Evolutionary conservation across 208 protist genomes (phyloP).

Genomic region (Tritrichomonas musculus): DNA sequence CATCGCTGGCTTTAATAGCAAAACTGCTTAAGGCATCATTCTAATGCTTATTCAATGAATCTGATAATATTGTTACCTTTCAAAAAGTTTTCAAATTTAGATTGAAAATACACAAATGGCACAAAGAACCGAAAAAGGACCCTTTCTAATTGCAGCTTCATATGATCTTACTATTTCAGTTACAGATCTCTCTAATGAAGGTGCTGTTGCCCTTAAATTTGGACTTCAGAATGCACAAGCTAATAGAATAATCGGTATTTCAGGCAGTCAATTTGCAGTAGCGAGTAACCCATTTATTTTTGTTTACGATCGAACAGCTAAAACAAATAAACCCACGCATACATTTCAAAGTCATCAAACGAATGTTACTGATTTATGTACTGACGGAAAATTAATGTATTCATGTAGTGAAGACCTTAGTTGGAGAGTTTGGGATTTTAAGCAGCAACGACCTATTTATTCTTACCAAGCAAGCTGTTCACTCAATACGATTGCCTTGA

Average conservation of each 20-base stretch:
- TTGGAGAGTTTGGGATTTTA: neutral
- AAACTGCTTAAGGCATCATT: no score
- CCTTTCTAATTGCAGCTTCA: neutral
- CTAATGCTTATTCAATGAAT: no score
- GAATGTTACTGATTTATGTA: slow-evolving; percentile 17
- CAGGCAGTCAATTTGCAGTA: neutral
- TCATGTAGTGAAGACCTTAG: slow-evolving; percentile 9
- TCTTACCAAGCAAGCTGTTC: neutral
- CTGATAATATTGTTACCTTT: no score
- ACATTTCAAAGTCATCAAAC: slow-evolving; percentile 15
- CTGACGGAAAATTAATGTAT: neutral
- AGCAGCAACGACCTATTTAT: neutral
- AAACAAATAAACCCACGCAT: neutral
- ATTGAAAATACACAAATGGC: no score
- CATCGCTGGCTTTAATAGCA: no score
- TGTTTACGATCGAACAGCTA: neutral
- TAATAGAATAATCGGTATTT: neutral
- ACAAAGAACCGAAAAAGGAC: neutral
- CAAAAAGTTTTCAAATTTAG: no score
- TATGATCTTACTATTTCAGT: neutral
- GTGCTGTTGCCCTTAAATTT: neutral
- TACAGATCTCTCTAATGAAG: neutral
- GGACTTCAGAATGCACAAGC: neutral
- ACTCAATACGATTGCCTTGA: neutral
- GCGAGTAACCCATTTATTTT: slow-evolving; percentile 23